A percentile compares a stretch with the other conserved stretches of the same genome.
phyloP scores from a whole-genome alignment of 495 filamentous ascomycete species.

The Clavariopsis aquatica region DNA sequence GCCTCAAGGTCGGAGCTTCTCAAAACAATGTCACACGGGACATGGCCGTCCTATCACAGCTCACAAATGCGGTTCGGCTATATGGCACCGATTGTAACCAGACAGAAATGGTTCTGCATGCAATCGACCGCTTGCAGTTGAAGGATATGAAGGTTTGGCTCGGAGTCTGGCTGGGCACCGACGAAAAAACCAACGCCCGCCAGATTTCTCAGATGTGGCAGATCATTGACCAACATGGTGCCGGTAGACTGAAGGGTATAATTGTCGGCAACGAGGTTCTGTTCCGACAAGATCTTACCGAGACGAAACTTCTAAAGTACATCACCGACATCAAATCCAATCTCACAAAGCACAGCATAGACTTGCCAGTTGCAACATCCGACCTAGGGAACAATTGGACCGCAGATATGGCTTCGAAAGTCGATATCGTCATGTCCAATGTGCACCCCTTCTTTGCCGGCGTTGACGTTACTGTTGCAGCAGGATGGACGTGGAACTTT shows the following conservation, averaged over 20 bases:
- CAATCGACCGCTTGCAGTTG: conserved; percentile 71
- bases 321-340: conserved; percentile 62
- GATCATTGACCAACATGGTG: conserved; percentile 68
- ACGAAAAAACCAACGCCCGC: conserved; percentile 78
- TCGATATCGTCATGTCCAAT: conserved; percentile 94
- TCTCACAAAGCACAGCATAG: conserved; percentile 63
- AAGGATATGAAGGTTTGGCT: conserved; percentile 89
- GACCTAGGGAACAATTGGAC: conserved; percentile 93
- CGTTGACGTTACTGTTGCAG: conserved; percentile 64
- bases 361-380: conserved; percentile 79
- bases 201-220: conserved; percentile 80
- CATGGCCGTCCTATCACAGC: conserved; percentile 84
- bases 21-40: conserved; percentile 96
- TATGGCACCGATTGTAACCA: conserved; percentile 99
- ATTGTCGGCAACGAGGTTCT: conserved; percentile 96
- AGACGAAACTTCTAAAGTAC: conserved; percentile 52
- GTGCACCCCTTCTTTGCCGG: conserved; percentile 97
- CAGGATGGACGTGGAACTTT: conserved; percentile 82
- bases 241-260: conserved; percentile 73
- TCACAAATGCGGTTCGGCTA: conserved; percentile 85
- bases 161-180: conserved; percentile 89
- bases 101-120: conserved; percentile 88
- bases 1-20: conserved; percentile 71
- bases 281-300: conserved; percentile 73
- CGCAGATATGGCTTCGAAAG: conserved; percentile 59